Evolutionary conservation across 768 basidiomycete species (phyloP).

Genomic region (Rhizopogon salebrosus): DNA sequence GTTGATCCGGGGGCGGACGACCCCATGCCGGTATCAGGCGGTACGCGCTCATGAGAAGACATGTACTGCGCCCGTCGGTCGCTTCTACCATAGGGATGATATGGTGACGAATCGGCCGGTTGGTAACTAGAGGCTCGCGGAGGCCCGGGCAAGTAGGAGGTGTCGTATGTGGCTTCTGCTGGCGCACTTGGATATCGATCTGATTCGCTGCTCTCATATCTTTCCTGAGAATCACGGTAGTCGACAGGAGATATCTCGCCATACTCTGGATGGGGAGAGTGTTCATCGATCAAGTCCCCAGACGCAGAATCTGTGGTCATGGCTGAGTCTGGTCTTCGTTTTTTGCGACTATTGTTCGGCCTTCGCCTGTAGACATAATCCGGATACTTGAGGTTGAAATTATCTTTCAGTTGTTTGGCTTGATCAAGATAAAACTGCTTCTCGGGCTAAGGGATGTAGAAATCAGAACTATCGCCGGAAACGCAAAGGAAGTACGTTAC

Average conservation of each 20-base stretch:
- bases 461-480: slow-evolving; percentile 6
- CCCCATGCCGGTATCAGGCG: slow-evolving; percentile 19
- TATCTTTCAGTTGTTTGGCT: slow-evolving; percentile 81
- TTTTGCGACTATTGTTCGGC: slow-evolving; percentile 81
- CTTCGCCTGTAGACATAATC: slow-evolving; percentile 87
- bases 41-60: slow-evolving; percentile 18
- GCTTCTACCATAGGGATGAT: slow-evolving; percentile 16
- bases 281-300: slow-evolving; percentile 30
- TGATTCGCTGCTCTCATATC: slow-evolving; percentile 1
- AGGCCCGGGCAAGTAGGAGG: slow-evolving; percentile 10
- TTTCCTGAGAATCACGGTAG: slow-evolving; percentile 12
- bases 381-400: slow-evolving; percentile 80
- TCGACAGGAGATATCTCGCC: slow-evolving; percentile 39
- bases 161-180: slow-evolving; percentile 13
- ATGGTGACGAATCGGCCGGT: slow-evolving; percentile 14
- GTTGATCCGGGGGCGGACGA: slow-evolving; percentile 19
- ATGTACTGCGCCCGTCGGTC: slow-evolving; percentile 23
- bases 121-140: slow-evolving; percentile 21
- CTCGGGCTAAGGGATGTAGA: slow-evolving; percentile 43
- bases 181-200: slow-evolving; percentile 20
- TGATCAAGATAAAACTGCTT: slow-evolving; percentile 88
- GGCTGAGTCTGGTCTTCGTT: slow-evolving; percentile 36
- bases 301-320: slow-evolving; percentile 26
- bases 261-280: slow-evolving; percentile 19
- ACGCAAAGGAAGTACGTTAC: slow-evolving; percentile 34